Evolutionary conservation across 75 land plant genomes (phyloP).

Genomic region (Selaginella moellendorffii): DNA sequence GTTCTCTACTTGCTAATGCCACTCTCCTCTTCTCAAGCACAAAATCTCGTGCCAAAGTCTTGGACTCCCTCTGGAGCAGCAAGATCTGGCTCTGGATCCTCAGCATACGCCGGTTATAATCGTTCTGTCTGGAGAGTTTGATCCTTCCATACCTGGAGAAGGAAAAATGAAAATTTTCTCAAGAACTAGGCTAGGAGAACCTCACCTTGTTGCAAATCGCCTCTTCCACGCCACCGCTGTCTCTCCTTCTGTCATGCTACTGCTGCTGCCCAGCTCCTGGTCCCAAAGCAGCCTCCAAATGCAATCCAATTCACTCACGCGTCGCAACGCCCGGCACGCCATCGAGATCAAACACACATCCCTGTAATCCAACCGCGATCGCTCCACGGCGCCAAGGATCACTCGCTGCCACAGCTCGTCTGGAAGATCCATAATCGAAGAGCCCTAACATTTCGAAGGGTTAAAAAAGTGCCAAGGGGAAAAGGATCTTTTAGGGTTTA

Average conservation of each 20-base stretch:
- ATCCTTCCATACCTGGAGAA: conserved; percentile 54
- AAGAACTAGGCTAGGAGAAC: no score
- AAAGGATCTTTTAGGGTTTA: no score
- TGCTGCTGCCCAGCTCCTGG: background rate
- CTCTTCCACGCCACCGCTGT: no score
- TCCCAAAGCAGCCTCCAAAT: conserved; percentile 27
- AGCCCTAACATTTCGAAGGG: no score
- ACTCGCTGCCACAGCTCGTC: conserved; percentile 53
- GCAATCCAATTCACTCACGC: conserved; percentile 21
- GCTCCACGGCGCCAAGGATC: conserved; percentile 27
- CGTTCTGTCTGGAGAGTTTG: conserved; percentile 29
- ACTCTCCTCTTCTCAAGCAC: conserved; percentile 27
- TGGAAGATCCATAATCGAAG: conserved; percentile 31
- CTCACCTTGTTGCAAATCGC: no score
- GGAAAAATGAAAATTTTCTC: no score
- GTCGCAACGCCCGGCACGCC: conserved; percentile 27
- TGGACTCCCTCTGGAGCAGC: conserved; percentile 21
- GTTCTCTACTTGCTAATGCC: conserved; percentile 24
- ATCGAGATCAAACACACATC: conserved; percentile 61
- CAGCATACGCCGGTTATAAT: conserved; percentile 35
- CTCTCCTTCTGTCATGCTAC: no score
- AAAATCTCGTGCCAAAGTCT: conserved; percentile 12
- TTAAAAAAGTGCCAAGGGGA: no score
- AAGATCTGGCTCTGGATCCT: conserved; percentile 41
- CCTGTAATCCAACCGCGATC: conserved; percentile 21